Base-by-base conservation (phyloP, 352 stramenopile species). In the Globisporangium carolinianum region DNA sequence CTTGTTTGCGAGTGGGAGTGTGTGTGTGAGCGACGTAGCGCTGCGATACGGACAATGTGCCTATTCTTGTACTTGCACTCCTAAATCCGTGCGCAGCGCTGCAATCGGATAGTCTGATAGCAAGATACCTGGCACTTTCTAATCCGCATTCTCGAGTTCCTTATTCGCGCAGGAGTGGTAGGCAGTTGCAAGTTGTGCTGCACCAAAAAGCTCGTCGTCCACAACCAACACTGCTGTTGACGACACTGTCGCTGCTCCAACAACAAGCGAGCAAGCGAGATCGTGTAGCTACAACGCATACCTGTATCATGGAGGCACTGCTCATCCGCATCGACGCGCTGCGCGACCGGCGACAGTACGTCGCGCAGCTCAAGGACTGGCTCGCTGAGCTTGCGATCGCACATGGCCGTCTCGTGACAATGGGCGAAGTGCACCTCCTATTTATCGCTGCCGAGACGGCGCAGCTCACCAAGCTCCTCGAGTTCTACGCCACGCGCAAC, bases 271-370 rank as follows among this genome's bases (percentile, higher is more conserved):
- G 15, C 5, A 32, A 32, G 24, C 24, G 24, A 32, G 1, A 32
- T 32, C 24, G 24, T 32, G 24, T 32, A 32, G 5, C 3, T 14
- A 32, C 17, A 48, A 48, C 36, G n/a, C 39, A 12, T 32, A 58
- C 5, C 43, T 35, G 18, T 14, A 52, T 36, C 41, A 73, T 87
- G 74, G 76, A 90, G 63, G 58, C 76, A 56, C 57, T 93, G 43
- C 61, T 88, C 39, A 51, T 93, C 32, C 77, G 83, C 35, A 79
- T 93, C 43, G 83, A 93, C 63, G 70, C 79, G 65, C 75, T 93
- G 64, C 73, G 62, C 32, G 77, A 87, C 57, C 79, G 77, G 32
- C 55, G 60, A 17, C 64, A 63, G 45, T 93, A 93, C 57, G 57
- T 89, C n/a, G 67, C 69, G 51, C 73, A 67, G 15, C 51, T 91